A percentile compares a stretch with the other conserved stretches of the same genome.
phyloP scores from a whole-genome alignment of 2,329 filamentous ascomycete genomes.

The Nigrograna mackinnonii region DNA sequence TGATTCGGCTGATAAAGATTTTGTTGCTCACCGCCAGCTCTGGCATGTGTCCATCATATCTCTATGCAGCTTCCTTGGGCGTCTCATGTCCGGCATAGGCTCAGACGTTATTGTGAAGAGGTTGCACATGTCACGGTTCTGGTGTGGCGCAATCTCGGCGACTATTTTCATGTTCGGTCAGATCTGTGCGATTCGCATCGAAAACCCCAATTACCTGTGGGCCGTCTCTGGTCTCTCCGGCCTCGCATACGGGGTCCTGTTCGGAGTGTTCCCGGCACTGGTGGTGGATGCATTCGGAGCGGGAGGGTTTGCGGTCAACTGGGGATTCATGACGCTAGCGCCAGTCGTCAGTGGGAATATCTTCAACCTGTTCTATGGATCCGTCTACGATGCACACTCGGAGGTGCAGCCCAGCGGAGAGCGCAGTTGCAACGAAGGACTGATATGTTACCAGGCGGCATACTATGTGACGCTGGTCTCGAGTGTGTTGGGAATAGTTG shows the following conservation, averaged over 20 bases:
- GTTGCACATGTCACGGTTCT: conserved; percentile 79
- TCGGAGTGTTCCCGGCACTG: conserved; percentile 90
- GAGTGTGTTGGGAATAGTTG: conserved; percentile 68
- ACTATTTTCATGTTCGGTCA: conserved; percentile 80
- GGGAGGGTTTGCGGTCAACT: conserved; percentile 87
- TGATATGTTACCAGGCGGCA: conserved; percentile 78
- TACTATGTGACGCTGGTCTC: conserved; percentile 79
- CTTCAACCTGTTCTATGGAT: conserved; percentile 90
- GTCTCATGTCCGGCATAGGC: conserved; percentile 74
- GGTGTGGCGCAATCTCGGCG: conserved; percentile 83
- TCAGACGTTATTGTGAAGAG: conserved; percentile 88
- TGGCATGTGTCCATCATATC: conserved; percentile 96
- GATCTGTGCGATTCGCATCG: conserved; percentile 72
- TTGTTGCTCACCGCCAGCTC: conserved; percentile 80
- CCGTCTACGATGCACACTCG: conserved; percentile 80
- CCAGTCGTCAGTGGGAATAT: conserved; percentile 87
- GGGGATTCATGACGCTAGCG: conserved; percentile 91
- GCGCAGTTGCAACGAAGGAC: conserved; percentile 74
- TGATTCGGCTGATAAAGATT: conserved; percentile 69
- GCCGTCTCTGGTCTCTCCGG: conserved; percentile 83
- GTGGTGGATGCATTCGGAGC: conserved; percentile 88
- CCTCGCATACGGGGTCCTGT: conserved; percentile 88
- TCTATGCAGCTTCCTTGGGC: conserved; percentile 80
- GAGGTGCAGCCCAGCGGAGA: conserved; percentile 69
- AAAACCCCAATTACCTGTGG: conserved; percentile 76